Evolutionary conservation across 768 basidiomycete species (phyloP), one percentile per base, ranked within the genome.

Genomic region (Guyanaporus albipodus): DNA sequence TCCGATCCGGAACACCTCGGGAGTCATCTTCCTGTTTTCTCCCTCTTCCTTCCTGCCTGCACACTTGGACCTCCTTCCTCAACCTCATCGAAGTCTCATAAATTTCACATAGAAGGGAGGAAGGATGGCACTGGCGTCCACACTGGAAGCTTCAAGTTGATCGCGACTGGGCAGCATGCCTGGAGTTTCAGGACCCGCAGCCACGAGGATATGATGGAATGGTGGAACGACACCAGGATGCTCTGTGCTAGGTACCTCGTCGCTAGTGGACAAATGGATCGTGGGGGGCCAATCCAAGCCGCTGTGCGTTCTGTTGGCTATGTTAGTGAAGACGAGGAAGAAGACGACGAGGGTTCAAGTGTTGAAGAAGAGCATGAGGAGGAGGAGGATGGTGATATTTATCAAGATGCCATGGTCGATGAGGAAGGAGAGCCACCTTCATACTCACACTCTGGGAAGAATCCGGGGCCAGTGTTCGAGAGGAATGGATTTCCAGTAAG

Each of bases 141-240:
- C 55, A 68, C 73, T 0, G 82, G 83, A n/a, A 73, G 75, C 60
- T 82, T 57, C 60, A 77, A 50, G 59, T 60, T 40, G 52, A 78
- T 54, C 44, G 48, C 49, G 26, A 62, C 55, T 21, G 63, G 74
- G 19, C 71, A 79, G 44, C 77, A 81, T 57, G 90, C 90, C 23
- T 98, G 88, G 83, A 88, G 83, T 39, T 98, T 99, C 76, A 78
- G 92, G 28, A 79, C 88, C 37, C 72, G 95, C 49, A 87, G 83
- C 48, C 81, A 87, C 54, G 95, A 98, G 53, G 95, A 97, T 56
- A 92, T 97, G 91, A 91, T 97, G 91, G 96, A 99, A 70, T 96
- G 96, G 91, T 99, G 96, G 96, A 98, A 98, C 62, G 96, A 98
- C 62, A 75, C 94, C 32, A 70, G 90, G 50, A 93, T 94, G 91